Base-by-base conservation (phyloP, 306 rosid genomes). In the Delonix regia region DNA sequence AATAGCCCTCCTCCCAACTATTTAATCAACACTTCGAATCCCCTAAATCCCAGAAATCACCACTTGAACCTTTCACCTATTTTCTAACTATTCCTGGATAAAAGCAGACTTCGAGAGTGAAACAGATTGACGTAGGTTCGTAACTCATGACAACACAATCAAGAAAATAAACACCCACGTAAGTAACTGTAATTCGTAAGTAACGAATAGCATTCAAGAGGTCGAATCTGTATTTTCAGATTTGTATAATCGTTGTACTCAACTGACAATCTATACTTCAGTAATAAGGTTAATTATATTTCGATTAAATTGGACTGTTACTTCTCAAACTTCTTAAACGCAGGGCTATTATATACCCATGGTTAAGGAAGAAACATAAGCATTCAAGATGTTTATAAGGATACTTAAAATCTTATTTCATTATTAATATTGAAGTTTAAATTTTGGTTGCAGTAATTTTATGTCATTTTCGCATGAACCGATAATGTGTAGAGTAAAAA, bases 11-110 rank as follows among this genome's bases (percentile, higher is more conserved):
- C 27, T n/a, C 69, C 47, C 69, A 63, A 4, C 14, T 38, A 36
- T 38, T 38, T n/a, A 36, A n/a, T 64, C 9, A n/a, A 38, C 49
- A 38, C 13, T 64, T 36, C 5, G 2, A 45, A 75, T 39, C 42
- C 15, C 61, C 19, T 22, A 22, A 24, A 44, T 39, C 59, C 28
- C 39, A 47, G 30, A 56, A 25, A 78, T 83, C 63, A 67, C 59
- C 76, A 52, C 57, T 69, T 55, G 36, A 14, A 30, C 82, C 15
- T 15, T 25, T 45, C 30, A 70, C 36, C 36, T 65, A n/a, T 80
- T 24, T 61, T 62, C 53, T 33, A 72, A 49, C 21, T n/a, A 38
- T 38, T 62, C 14, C 55, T 25, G 9, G n/a, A 47, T 27, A 62
- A 28, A 56, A 51, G 53, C 33, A 79, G 42, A 24, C 38, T 71